phyloP scores from a whole-genome alignment of 306 rosid genomes.

The Citrullus amarus region DNA sequence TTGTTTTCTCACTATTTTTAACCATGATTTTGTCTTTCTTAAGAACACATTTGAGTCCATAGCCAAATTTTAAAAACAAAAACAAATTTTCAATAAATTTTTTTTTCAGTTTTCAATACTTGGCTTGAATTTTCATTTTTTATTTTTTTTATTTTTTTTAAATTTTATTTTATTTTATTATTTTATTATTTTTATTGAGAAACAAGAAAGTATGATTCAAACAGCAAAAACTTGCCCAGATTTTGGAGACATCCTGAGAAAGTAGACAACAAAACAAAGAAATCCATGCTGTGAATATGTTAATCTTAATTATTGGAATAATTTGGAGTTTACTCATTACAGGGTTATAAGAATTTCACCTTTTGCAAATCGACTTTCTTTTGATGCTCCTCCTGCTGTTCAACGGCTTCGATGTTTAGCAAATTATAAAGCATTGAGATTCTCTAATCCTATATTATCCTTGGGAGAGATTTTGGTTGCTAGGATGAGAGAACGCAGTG shows the following conservation, averaged over 20 bases:
- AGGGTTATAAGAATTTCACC: constrained; percentile 97
- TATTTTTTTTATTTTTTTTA: too few species aligned
- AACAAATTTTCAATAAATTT: too few species aligned
- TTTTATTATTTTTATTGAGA: not conserved
- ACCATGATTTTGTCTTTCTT: not conserved
- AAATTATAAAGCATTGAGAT: constrained; percentile 73
- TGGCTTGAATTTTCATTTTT: not conserved
- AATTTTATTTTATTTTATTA: too few species aligned
- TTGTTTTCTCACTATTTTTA: not conserved
- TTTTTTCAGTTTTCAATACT: not conserved
- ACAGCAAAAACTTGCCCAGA: not conserved
- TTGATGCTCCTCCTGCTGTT: constrained; percentile 89
- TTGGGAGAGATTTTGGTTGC: constrained; percentile 71
- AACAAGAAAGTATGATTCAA: not conserved
- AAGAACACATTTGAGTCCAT: not conserved
- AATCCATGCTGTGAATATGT: not conserved
- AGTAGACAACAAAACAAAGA: not conserved
- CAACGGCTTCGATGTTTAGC: constrained; percentile 92
- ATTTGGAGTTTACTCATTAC: constrained; percentile 6
- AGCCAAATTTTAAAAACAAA: not conserved
- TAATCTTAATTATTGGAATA: not conserved
- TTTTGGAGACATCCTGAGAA: not conserved
- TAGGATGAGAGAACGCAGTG: constrained; percentile 79
- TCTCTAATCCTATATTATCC: constrained; percentile 51
- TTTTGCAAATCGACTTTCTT: constrained; percentile 87